Base-by-base conservation (phyloP, 306 rosid genomes). In the Rosa chinensis region DNA sequence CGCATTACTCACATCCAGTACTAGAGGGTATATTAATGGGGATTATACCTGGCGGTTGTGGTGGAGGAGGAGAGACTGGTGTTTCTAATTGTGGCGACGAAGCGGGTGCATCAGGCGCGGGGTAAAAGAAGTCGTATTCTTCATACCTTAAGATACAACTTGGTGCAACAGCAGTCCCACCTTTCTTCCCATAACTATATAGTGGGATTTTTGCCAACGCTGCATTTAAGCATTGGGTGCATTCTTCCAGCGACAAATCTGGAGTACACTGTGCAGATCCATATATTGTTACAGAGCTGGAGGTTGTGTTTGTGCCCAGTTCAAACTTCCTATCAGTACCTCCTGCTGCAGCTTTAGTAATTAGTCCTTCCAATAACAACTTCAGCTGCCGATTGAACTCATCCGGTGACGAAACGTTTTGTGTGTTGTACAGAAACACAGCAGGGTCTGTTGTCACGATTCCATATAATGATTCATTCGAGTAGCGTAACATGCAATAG, bases 251-350 rank as follows among this genome's bases (percentile, higher is more conserved):
- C 0, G 80, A 43, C 39, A 81, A 81, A 75, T 81, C 80, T 0
- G 80, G 84, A 1, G 80, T 69, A 21, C 84, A 81, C 64, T 75
- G 84, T 16, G 43, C 72, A 58, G 68, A 63, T 49, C 76, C 84
- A 75, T 68, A 47, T 45, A 81, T 67, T 14, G 44, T 52, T 5
- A 44, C 70, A 35, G n/a, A 17, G 5, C 35, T 44, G 0, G 50
- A 50, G 0, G 35, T 32, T 11, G 53, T 21, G 20, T 75, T 53
- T n/a, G 20, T 62, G 35, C 25, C 35, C 6, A 0, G 5, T 50
- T 77, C 80, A 21, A 44, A 69, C 73, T 81, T 81, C 10, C 39
- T 20, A 25, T 7, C 25, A 45, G 50, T 55, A 75, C 50, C 76
- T 12, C 84, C 84, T 4, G 72, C 53, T 7, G 76, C 77, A 20